Base-by-base conservation (phyloP, 2,329 filamentous ascomycete genomes). In the Fusarium chlamydosporum region DNA sequence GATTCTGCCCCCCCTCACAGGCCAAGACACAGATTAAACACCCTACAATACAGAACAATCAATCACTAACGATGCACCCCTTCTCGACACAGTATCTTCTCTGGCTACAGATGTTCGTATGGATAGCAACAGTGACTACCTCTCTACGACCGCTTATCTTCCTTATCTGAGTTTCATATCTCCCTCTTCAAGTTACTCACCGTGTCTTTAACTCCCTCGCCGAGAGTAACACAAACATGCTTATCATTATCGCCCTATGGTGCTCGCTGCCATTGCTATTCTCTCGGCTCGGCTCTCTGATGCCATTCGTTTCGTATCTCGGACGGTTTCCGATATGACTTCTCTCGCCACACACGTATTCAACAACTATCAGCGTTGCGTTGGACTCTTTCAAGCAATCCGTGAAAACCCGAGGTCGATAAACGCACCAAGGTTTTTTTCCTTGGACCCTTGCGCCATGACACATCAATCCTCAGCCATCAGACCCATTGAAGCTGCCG, bases 241-340 rank as follows among this genome's bases (percentile, higher is more conserved):
- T 66, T 70, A 70, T 69, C 67, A 66, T 27, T 40, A 29, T n/a
- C n/a, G n/a, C n/a, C 26, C 16, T 29, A 43, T 29, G 31, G 34
- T 41, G 26, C 18, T 46, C 20, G 50, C 64, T 27, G 35, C 26
- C 15, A 46, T 31, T 41, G 15, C 42, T 23, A n/a, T 35, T 13
- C 38, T 42, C 34, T 52, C 34, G 40, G 45, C 34, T 47, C 31
- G 34, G 45, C 48, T 67, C 46, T 64, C 29, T 51, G 37, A 66
- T 45, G 35, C 41, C 34, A 67, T 26, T 41, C 23, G 33, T 27
- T 18, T 62, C 40, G 48, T 67, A 70, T 67, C 67, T 70, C 62
- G 67, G 67, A 37, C 67, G 67, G 26, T 70, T 70, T 70, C 67
- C 67, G 67, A 70, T 54, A 64, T 40, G 48, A 31, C 46, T 48